A percentile compares a stretch with the other conserved stretches of the same genome.
These are phyloP conservation scores for Rheum nobile DNA, from an alignment of 148 eudicot genomes.

Conservation along the genomic window DNA sequence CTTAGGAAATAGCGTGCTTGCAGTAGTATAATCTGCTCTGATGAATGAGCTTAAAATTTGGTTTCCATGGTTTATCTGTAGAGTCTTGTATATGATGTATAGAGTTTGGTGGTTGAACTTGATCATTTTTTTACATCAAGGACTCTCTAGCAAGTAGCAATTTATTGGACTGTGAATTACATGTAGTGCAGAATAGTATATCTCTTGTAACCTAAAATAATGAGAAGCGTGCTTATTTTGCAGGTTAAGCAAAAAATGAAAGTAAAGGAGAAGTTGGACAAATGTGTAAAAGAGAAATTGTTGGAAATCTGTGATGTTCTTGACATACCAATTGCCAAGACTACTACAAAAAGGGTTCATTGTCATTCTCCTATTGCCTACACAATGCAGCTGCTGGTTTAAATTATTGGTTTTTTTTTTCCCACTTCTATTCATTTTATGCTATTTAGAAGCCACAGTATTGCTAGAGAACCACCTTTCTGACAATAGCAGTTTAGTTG, in stretches of 20 bases:
- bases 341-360: slow-evolving; percentile 65
- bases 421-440: not conserved
- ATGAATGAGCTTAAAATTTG: not conserved
- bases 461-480: not conserved
- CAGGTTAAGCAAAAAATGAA: slow-evolving; percentile 89
- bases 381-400: not conserved
- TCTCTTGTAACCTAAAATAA: not conserved
- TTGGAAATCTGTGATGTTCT: slow-evolving; percentile 77
- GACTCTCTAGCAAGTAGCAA: not conserved
- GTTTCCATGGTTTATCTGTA: not conserved
- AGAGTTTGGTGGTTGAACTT: not conserved
- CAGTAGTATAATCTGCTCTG: too few relatives aligned
- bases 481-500: not conserved
- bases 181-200: not conserved
- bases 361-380: not conserved
- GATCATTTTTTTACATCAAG: not conserved
- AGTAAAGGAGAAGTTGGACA: slow-evolving; percentile 83
- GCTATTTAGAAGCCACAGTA: not conserved
- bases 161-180: not conserved
- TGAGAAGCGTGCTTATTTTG: not conserved
- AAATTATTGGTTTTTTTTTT: not conserved
- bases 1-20: too few relatives aligned
- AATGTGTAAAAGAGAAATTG: slow-evolving; percentile 67
- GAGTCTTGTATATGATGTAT: not conserved
- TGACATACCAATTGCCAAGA: slow-evolving; percentile 60